Base-by-base conservation (phyloP, 108 stramenopile species). In the Epithemia pelagica region DNA sequence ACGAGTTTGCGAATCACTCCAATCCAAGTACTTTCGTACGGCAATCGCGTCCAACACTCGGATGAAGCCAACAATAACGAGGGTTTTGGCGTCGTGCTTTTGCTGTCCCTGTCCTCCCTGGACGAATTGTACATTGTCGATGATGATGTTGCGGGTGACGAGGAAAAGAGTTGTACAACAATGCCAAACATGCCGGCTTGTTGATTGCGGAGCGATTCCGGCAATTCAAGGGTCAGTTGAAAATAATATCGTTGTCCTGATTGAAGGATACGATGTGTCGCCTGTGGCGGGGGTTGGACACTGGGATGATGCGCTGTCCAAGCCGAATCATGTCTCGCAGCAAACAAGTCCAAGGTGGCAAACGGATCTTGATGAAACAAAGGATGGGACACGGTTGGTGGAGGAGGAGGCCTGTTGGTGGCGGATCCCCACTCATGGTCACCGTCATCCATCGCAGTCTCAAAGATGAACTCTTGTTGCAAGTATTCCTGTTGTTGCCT, bases 21-120 rank as follows among this genome's bases (percentile, higher is more conserved):
- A 37, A 94, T 79, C 70, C 82, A 74, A 21, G 55, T 29, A 52
- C 82, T 87, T 65, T 94, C 87, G 55, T 87, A 80, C 2, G 92
- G 92, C 23, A 94, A 69, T 52, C 88, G 73, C 2, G 82, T 57
- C 2, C 82, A 68, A 57, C 88, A 80, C 22, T 72, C 71, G 1
- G 92, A 90, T 31, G 74, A 68, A 15, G 92, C 92, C 68, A 94
- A 58, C 37, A 46, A 10, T n/a, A n/a, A n/a, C n/a, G n/a, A n/a
- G n/a, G n/a, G n/a, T n/a, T n/a, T n/a, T n/a, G n/a, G n/a, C 72
- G 69, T 24, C 61, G 54, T n/a, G n/a, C n/a, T n/a, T n/a, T n/a
- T n/a, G n/a, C n/a, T n/a, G n/a, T n/a, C n/a, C n/a, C n/a, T n/a
- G n/a, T n/a, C n/a, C n/a, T n/a, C n/a, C 7, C 33, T 59, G 21